Conservation (phyloP, 2,329 filamentous ascomycete species). For the Rhexocercosporidium sp. region DNA sequence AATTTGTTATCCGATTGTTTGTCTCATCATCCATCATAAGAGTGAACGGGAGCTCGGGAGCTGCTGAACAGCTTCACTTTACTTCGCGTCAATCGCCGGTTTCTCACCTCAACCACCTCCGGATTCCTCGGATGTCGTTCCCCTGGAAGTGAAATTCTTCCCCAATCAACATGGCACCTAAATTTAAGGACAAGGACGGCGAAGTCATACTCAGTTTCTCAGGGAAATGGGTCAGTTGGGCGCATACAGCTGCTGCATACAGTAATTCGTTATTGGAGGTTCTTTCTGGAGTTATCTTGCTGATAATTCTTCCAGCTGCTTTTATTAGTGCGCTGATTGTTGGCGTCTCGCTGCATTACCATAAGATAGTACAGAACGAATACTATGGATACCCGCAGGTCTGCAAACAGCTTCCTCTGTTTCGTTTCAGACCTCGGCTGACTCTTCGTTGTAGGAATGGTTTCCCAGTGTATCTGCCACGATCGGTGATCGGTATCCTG, state of each 20-base stretch:
- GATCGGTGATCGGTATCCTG: slow-evolving; percentile 95
- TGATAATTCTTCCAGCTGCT: slow-evolving; percentile 59
- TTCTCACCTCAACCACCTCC: slow-evolving; percentile 23
- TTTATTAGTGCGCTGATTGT: slow-evolving; percentile 87
- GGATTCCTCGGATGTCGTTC: slow-evolving; percentile 37
- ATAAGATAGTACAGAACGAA: slow-evolving; percentile 98
- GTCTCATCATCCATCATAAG: slow-evolving; percentile 7
- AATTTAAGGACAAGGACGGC: slow-evolving; percentile 66
- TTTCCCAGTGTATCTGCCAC: slow-evolving; percentile 96
- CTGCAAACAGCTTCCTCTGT: neutral
- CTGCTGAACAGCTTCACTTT: slow-evolving; percentile 7
- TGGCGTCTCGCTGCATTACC: slow-evolving; percentile 83
- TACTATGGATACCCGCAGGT: slow-evolving; percentile 85
- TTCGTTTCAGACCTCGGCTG: neutral
- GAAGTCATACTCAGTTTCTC: slow-evolving; percentile 70
- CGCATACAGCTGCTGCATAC: slow-evolving; percentile 85
- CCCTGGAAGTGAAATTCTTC: slow-evolving; percentile 39
- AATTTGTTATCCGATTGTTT: neutral
- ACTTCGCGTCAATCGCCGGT: slow-evolving; percentile 21
- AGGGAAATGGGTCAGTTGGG: slow-evolving; percentile 88
- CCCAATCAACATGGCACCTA: slow-evolving; percentile 48
- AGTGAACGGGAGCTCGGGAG: neutral
- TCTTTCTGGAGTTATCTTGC: neutral
- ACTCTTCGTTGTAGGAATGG: slow-evolving; percentile 69
- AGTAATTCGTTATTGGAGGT: slow-evolving; percentile 52